Evolutionary conservation across 2,329 filamentous ascomycete genomes (phyloP).

Genomic region (Pseudocercospora cruenta): DNA sequence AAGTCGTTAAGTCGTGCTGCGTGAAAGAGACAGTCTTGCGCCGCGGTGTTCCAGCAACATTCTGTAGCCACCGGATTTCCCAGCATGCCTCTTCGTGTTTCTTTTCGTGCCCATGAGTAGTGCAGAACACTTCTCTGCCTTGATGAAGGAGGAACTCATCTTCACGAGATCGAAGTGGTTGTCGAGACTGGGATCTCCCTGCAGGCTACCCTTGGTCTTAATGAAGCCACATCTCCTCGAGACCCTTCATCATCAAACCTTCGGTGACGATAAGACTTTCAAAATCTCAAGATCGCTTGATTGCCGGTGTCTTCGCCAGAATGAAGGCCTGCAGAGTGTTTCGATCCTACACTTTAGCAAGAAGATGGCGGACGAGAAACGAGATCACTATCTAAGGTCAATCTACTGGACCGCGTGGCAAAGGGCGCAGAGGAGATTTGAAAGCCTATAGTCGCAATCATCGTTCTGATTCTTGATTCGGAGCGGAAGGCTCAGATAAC

Average conservation of each 20-base stretch:
- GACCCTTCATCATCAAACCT: constrained; percentile 4
- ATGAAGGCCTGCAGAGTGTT: background rate
- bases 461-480: background rate
- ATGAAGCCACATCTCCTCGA: constrained; percentile 1
- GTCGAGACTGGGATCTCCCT: background rate
- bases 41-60: background rate
- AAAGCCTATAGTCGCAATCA: background rate
- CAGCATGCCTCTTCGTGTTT: background rate
- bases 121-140: background rate
- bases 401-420: background rate
- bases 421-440: background rate
- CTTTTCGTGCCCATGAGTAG: background rate
- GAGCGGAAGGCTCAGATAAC: background rate
- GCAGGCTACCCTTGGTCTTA: background rate
- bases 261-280: background rate
- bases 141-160: background rate
- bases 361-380: background rate
- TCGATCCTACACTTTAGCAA: background rate
- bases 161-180: background rate
- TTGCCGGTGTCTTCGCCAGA: background rate
- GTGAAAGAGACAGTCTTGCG: background rate
- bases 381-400: background rate
- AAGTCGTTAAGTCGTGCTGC: background rate
- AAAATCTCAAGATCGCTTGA: background rate
- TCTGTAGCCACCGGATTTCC: background rate